Evolutionary conservation across 305 asterid genomes (phyloP), one percentile per base, ranked within the genome.

Genomic region (Solanum chacoense): DNA sequence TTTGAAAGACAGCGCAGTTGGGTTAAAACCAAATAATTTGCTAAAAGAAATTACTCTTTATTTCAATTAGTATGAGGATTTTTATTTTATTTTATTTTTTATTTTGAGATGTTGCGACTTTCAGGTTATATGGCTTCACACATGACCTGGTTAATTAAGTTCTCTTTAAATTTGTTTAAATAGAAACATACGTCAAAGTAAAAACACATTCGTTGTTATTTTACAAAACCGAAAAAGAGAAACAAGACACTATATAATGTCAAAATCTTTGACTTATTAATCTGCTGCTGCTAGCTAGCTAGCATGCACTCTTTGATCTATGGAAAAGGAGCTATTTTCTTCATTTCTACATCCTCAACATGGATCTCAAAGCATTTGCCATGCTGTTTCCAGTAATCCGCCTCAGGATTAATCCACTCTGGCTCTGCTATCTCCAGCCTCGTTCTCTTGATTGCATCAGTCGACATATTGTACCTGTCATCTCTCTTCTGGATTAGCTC

Each of bases 361-460:
- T 94, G 96, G 38, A 96, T 72, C 80, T 94, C 94, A 40, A 94
- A 93, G 42, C 98, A 94, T 81, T 94, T 95, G 22, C 94, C 95
- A 0, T 92, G 91, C 87, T 90, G 92, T 93, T 93, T 95, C 98
- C 98, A 96, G 89, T 94, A 93, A 89, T 96, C 98, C 3, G 97
- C 94, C 59, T 91, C 90, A 1, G 95, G 91, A 90, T 89, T 93
- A 0, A 91, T 71, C 77, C 90, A 81, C 74, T 92, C 95, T 0
- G 95, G 94, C 88, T 91, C 92, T 0, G 88, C 85, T 7, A 96
- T 93, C 76, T 91, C 96, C 1, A 87, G 86, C 89, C 99, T 92
- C 55, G 88, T 69, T n/a, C 6, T 84, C 38, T 87, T 89, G 45
- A 94, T 18, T 3, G 90, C 93, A 3, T 93, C 93, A 0, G 93